Base-by-base conservation (phyloP, 345 rosid genomes). In the Arabidopsis suecica region DNA sequence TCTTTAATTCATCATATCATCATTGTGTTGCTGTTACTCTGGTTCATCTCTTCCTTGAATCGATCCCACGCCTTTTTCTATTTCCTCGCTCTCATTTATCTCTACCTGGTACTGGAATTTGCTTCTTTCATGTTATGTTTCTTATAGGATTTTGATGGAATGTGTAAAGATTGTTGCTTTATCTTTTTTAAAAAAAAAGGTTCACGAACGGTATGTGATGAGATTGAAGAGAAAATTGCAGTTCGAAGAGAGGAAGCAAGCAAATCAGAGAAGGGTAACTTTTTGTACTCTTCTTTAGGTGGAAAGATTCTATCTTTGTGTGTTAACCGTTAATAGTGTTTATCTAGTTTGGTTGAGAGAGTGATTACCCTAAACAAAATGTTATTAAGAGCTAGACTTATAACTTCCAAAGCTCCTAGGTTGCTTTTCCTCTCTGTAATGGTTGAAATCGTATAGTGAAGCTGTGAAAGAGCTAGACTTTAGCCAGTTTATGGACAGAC, bases 211-310 rank as follows among this genome's bases (percentile, higher is more conserved):
- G 56, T 87, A 81, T 78, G 87, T 87, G 44, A 79, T 61, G 87
- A 83, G 91, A 78, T 78, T 93, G 81, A 75, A 71, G 84, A 91
- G 82, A 80, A 84, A 73, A 14, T 37, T 93, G 75, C 89, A 85
- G 77, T 89, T 82, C 18, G 91, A 93, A 71, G 98, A 86, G 62
- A 81, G 82, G 77, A 87, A 83, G 69, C 87, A 89, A 77, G 84
- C 92, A 65, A 82, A 76, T 78, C 96, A 87, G 78, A 89, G 86
- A 84, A 87, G 89, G 93, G 99, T 96, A 78, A 64, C 63, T 63
- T 38, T 53, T 28, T 28, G 7, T 61, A 6, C 47, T 76, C 34
- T 53, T 53, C 34, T 37, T 64, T 37, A 6, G 32, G 62, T 65
- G 69, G 64, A 74, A 65, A 74, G 62, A 0, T 69, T 65, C 8